Evolutionary conservation across 768 basidiomycete species (phyloP).

Genomic region (Ramaria rubella): DNA sequence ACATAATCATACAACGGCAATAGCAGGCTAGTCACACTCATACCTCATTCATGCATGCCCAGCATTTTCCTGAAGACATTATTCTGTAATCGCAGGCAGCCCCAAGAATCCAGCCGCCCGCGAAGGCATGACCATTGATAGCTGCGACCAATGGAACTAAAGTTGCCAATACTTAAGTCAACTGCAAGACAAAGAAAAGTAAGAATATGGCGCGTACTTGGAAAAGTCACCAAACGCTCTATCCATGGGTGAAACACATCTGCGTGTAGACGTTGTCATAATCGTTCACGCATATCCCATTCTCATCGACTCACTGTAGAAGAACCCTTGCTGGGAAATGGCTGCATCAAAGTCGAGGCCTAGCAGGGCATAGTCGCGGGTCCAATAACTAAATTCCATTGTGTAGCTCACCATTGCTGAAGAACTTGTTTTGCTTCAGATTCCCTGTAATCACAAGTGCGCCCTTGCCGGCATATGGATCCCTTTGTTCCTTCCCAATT

Average conservation of each 20-base stretch:
- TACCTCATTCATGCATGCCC: constrained; percentile 39
- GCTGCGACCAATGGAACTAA: constrained; percentile 16
- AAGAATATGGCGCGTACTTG: constrained; percentile 4
- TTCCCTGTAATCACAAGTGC: constrained; percentile 14
- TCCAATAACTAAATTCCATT: too few relatives aligned
- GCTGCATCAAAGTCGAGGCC: constrained; percentile 9
- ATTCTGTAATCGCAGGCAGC: constrained; percentile 33
- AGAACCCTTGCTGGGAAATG: constrained; percentile 5
- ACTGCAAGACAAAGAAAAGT: background rate
- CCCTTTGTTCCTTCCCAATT: constrained; percentile 4
- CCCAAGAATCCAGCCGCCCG: constrained; percentile 36
- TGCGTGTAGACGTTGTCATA: constrained; percentile 5
- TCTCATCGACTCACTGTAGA: constrained; percentile 7
- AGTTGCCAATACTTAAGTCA: background rate
- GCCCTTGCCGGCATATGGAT: constrained; percentile 7
- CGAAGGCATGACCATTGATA: constrained; percentile 34
- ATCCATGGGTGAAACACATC: constrained; percentile 24
- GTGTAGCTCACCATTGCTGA: constrained; percentile 13
- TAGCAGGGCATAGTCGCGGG: background rate
- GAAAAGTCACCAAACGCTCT: constrained; percentile 22
- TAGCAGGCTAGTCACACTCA: background rate
- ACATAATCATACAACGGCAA: background rate
- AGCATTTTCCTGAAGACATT: constrained; percentile 20
- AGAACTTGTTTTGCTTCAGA: constrained; percentile 16
- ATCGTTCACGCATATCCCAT: background rate